These are phyloP conservation scores for Lumnitzera racemosa DNA, from an alignment of 345 rosid genomes.

Conservation along the genomic window DNA sequence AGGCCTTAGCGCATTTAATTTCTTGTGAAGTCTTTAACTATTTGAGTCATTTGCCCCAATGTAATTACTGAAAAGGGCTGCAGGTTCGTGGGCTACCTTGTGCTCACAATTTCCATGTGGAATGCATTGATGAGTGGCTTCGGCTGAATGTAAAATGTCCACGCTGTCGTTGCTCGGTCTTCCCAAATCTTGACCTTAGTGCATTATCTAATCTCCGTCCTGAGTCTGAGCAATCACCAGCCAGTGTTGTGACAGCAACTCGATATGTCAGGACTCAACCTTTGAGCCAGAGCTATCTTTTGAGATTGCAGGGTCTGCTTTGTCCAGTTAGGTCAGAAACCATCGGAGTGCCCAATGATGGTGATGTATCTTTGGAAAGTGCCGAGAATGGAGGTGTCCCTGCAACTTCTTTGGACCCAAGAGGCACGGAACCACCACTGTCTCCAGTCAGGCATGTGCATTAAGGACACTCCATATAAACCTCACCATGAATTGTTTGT, in stretches of 20 bases:
- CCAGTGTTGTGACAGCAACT: constrained; percentile 32
- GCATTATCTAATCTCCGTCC: constrained; percentile 76
- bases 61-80: constrained; percentile 8
- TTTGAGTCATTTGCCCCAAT: not conserved
- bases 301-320: constrained; percentile 62
- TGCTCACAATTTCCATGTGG: constrained; percentile 97
- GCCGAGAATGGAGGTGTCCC: constrained; percentile 28
- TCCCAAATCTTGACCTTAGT: constrained; percentile 94
- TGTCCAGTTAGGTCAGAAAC: constrained; percentile 53
- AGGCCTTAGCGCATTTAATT: no score
- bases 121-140: constrained; percentile 95
- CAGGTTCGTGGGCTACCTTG: constrained; percentile 99
- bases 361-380: constrained; percentile 25
- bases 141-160: constrained; percentile 95
- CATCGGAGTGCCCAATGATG: constrained; percentile 16
- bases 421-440: not conserved
- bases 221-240: constrained; percentile 52
- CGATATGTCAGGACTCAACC: constrained; percentile 55
- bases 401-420: constrained; percentile 5
- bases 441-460: not conserved
- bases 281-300: constrained; percentile 61
- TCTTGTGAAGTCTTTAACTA: not conserved
- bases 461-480: not conserved
- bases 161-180: constrained; percentile 88
- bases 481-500: constrained; percentile 6